These are phyloP conservation scores for Taxawa tesnikishii DNA, from an alignment of 2,329 filamentous ascomycete species.

Conservation along the genomic window DNA sequence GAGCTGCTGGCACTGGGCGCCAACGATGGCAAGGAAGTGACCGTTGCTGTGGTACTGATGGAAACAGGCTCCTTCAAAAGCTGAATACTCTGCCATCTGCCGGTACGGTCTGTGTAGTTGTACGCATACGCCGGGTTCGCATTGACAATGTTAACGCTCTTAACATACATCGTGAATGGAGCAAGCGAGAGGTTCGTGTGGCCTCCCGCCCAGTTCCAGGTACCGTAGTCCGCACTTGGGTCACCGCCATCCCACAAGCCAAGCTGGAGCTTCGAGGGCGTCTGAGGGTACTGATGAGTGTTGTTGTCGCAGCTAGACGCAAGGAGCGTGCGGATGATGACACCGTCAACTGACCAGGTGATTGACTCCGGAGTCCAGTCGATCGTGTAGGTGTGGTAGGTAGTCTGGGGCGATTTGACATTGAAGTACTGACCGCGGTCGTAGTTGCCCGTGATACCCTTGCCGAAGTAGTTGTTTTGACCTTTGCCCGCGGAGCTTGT, in stretches of 20 bases:
- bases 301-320: background rate
- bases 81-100: conserved; percentile 45
- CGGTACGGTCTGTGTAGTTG: conserved; percentile 25
- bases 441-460: conserved; percentile 40
- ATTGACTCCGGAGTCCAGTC: conserved; percentile 57
- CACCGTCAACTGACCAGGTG: conserved; percentile 52
- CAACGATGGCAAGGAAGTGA: background rate
- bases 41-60: conserved; percentile 1
- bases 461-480: conserved; percentile 43
- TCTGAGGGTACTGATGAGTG: conserved; percentile 21
- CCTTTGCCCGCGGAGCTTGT: conserved; percentile 15
- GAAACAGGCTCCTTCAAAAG: conserved; percentile 7
- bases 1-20: conserved; percentile 1
- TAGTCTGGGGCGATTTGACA: conserved; percentile 31
- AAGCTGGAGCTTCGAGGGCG: conserved; percentile 20
- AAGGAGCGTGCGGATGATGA: conserved; percentile 31
- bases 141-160: conserved; percentile 21
- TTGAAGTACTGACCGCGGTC: conserved; percentile 31
- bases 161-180: conserved; percentile 23
- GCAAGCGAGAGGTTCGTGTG: conserved; percentile 19
- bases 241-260: conserved; percentile 81
- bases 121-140: conserved; percentile 45
- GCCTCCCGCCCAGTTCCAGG: conserved; percentile 24
- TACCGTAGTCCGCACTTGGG: conserved; percentile 34
- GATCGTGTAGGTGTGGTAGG: conserved; percentile 59